Base-by-base conservation (phyloP, 441 rosid species). In the Capsella rubella region DNA sequence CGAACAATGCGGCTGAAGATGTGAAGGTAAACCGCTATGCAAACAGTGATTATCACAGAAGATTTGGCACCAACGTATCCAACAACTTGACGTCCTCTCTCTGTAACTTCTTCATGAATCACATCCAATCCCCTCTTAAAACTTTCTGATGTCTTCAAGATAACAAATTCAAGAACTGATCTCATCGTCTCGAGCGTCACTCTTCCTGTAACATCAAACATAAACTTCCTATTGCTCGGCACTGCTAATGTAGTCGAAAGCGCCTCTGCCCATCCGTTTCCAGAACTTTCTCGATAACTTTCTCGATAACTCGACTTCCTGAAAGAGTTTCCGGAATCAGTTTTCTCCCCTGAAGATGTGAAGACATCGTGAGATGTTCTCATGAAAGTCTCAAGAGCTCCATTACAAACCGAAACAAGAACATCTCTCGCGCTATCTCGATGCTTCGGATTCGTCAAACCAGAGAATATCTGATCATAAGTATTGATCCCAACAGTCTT, bases 161-260 rank as follows among this genome's bases (percentile, higher is more conserved):
- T 67, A 45, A 88, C 14, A 54, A 83, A 83, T 46, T 75, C 92
- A 40, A 87, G 71, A 31, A 88, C 35, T 9, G 96, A 90, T 58
- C 86, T 89, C 40, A 86, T 40, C 0, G 94, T 87, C 64, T 86
- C 92, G 13, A 89, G 73, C 2, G 99, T 93, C 50, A 93, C 98
- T 82, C 95, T 85, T 54, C 99, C 96, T 0, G 99, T 92, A 74
- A 95, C 92, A 79, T 95, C 99, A 37, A 89, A 85, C 85, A 91
- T 86, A 78, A 95, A 87, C 84, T 61, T 87, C 67, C 88, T 81
- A 75, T 95, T 95, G 35, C 89, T 79, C 0, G 98, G 99, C 72
- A 86, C 86, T 2, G 95, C 82, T 79, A 87, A 81, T 5, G 92
- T 86, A n/a, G 89, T 82, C 4, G 90, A 83, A 63, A 89, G 80